Base-by-base conservation (phyloP, 768 basidiomycete species). In the Calocybe indica region DNA sequence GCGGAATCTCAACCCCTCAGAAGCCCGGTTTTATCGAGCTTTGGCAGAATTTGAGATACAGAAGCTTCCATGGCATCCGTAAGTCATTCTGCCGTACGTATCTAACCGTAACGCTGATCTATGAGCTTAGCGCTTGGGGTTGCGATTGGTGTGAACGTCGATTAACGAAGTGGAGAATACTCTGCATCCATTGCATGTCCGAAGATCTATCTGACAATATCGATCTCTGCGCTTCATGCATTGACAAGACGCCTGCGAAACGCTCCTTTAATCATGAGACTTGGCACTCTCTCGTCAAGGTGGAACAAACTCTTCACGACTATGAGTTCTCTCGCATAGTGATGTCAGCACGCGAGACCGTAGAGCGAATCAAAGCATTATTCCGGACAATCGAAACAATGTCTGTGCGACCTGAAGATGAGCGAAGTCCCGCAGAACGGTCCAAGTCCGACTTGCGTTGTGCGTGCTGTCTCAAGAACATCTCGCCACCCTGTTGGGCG, bases 51-150 rank as follows among this genome's bases (percentile, higher is more conserved):
- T 65, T 40, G 59, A 65, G 48, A 63, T 63, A 15, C 60, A 62
- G 31, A 64, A 66, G 45, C 54, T 65, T 8, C 63, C 65, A n/a
- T 66, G 61, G 58, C 65, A 66, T 51, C 63, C 64, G 67, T 67
- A 53, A 34, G 68, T 57, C 11, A 11, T 13, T 28, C 46, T 12
- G 12, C 10, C 15, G 31, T 15, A 12, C 29, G 36, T 38, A 3
- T 2, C 9, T 29, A 3, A 8, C 13, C 41, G 13, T 15, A 10
- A 11, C 11, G 13, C 32, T 43, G 11, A 28, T 33, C 30, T 29
- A n/a, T 6, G 37, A 15, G 32, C 12, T 8, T 39, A 64, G 65
- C 3, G 51, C 62, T 0, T 62, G 61, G 58, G 60, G 58, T 9
- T 69, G 68, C 40, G 66, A 66, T 46, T 58, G 53, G 38, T 69